Evolutionary conservation across 2,329 filamentous ascomycete species (phyloP).

Genomic region (Calonectria honghensis): DNA sequence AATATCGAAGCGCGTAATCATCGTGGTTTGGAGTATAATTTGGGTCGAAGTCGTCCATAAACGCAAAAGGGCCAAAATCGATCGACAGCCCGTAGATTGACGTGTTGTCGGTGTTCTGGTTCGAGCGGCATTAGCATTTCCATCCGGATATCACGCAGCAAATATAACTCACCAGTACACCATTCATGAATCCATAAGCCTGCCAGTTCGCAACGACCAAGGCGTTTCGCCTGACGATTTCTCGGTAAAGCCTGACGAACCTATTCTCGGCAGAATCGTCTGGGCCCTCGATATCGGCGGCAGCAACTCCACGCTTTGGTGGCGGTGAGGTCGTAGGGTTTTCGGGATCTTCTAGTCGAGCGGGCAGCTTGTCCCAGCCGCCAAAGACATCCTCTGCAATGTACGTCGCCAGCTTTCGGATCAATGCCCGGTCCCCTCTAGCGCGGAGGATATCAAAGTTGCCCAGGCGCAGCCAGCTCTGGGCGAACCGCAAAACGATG

Average conservation of each 20-base stretch:
- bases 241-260: constrained; percentile 90
- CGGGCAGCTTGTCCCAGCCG: constrained; percentile 90
- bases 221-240: constrained; percentile 90
- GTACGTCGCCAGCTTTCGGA: constrained; percentile 86
- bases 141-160: background rate
- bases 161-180: constrained; percentile 77
- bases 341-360: constrained; percentile 71
- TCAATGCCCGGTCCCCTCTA: constrained; percentile 84
- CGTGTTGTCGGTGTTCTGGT: constrained; percentile 93
- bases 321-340: constrained; percentile 65
- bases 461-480: constrained; percentile 94
- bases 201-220: constrained; percentile 95
- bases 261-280: constrained; percentile 85
- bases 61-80: constrained; percentile 97
- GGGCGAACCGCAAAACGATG: constrained; percentile 92
- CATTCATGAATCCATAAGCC: constrained; percentile 99
- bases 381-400: constrained; percentile 90
- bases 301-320: constrained; percentile 71
- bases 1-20: constrained; percentile 89
- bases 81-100: constrained; percentile 91
- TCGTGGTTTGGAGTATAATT: constrained; percentile 98
- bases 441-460: constrained; percentile 95
- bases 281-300: constrained; percentile 79
- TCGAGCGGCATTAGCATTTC: constrained; percentile 45
- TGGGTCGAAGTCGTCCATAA: constrained; percentile 97